Evolutionary conservation across 2,329 filamentous ascomycete genomes (phyloP), one percentile per base, ranked within the genome.

Genomic region (Aspergillus sp.): DNA sequence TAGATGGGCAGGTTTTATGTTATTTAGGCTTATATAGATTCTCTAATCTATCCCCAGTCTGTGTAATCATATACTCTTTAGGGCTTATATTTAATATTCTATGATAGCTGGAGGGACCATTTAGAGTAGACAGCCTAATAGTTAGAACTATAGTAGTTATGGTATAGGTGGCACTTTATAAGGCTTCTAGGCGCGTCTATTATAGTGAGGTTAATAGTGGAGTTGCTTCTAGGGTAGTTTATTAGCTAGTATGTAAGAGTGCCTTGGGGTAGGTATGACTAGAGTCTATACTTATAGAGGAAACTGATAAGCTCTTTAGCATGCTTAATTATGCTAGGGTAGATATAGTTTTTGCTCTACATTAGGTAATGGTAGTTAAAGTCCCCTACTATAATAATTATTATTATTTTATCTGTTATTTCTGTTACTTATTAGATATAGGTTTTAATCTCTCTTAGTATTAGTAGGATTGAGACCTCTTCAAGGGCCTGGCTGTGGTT

Each of bases 71-170:
- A 55, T 12, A 33, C 48, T 36, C 43, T 46, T 32, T 36, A 46
- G 10, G 36, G 38, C 27, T 54, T 50, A 3, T 29, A 13, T 27
- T 31, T 40, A 31, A 13, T 19, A 5, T 27, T 41, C 19, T n/a
- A 6, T n/a, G 42, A 28, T 13, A 43, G 11, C 13, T 40, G 34
- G 2, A 55, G 46, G 27, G 37, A 37, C 46, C 44, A 56, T 44
- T 57, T 40, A 4, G 54, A 55, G 43, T 57, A 56, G 5, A 39
- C 58, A 12, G 39, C 48, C 5, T 43, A 41, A 33, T 59, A 43
- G 44, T 56, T 49, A 1, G 50, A 58, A 19, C 56, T 40, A 29
- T 59, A 57, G 43, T 56, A 50, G 10, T 58, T 49, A 27, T 50
- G 45, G 42, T 60, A 56, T 2, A 58, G 49, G 6, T 54, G 45